Evolutionary conservation across 768 basidiomycete species (phyloP).

Genomic region (Mrakia blollopis): DNA sequence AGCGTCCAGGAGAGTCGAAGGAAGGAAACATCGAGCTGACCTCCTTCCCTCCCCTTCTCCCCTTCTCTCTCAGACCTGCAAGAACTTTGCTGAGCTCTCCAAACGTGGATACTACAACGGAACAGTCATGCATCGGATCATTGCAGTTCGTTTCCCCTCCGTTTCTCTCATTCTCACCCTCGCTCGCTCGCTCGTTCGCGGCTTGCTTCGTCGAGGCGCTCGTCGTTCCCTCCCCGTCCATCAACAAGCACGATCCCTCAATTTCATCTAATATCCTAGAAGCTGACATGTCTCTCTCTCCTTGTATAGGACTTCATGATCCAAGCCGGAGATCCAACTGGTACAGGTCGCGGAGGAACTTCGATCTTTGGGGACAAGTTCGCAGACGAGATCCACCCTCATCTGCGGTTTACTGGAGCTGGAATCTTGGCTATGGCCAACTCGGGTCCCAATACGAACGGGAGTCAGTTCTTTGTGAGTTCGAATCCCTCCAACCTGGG

Average conservation of each 20-base stretch:
- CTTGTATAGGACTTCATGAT: slow-evolving; percentile 84
- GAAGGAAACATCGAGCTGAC: slow-evolving; percentile 1
- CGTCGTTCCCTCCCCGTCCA: no score
- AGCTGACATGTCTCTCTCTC: not conserved
- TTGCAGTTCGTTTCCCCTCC: slow-evolving; percentile 46
- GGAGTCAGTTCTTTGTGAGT: slow-evolving; percentile 31
- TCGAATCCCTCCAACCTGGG: not conserved
- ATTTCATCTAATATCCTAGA: no score
- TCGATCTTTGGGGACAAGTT: slow-evolving; percentile 46
- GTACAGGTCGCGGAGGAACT: slow-evolving; percentile 74
- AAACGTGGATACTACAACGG: slow-evolving; percentile 89
- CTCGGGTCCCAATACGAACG: slow-evolving; percentile 49
- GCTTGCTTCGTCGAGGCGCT: no score
- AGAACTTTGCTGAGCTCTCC: slow-evolving; percentile 89
- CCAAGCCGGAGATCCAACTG: slow-evolving; percentile 90
- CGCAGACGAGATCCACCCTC: slow-evolving; percentile 80
- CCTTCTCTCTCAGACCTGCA: slow-evolving; percentile 65
- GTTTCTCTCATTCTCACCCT: no score
- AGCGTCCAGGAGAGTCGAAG: not conserved
- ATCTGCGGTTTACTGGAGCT: slow-evolving; percentile 88
- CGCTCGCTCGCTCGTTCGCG: no score
- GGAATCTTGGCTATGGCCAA: slow-evolving; percentile 74
- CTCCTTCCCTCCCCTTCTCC: slow-evolving; percentile 25
- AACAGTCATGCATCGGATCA: slow-evolving; percentile 83
- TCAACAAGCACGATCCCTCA: no score